Evolutionary conservation across 2,329 filamentous ascomycete genomes (phyloP).

Genomic region (Cytospora piceicola): DNA sequence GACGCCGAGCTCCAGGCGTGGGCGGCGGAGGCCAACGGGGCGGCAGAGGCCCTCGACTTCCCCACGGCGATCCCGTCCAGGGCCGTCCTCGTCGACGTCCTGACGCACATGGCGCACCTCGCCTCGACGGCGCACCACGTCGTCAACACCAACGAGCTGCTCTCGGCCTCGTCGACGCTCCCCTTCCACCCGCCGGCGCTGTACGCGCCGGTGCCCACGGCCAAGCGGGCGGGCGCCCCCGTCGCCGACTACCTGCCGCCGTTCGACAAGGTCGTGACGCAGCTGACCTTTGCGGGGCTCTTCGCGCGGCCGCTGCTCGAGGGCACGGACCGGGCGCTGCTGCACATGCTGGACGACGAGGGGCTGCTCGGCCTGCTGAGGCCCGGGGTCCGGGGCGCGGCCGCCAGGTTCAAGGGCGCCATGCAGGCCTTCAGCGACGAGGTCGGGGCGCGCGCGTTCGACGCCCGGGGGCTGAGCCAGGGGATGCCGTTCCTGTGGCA

Average conservation of each 20-base stretch:
- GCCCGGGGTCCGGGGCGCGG: constrained; percentile 39
- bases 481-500: constrained; percentile 53
- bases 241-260: constrained; percentile 41
- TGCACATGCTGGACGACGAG: constrained; percentile 47
- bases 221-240: constrained; percentile 36
- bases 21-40: constrained; percentile 45
- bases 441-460: constrained; percentile 46
- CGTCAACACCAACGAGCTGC: constrained; percentile 48
- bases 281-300: constrained; percentile 43
- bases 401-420: constrained; percentile 39
- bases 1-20: constrained; percentile 51
- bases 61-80: constrained; percentile 36
- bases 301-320: constrained; percentile 48
- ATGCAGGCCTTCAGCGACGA: constrained; percentile 46
- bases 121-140: constrained; percentile 45
- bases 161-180: constrained; percentile 42
- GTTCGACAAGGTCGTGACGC: constrained; percentile 39
- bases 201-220: constrained; percentile 43
- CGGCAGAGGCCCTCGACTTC: constrained; percentile 47
- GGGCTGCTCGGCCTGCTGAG: constrained; percentile 42
- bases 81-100: constrained; percentile 44
- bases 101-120: constrained; percentile 46
- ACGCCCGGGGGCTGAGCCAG: constrained; percentile 46
- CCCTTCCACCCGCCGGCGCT: constrained; percentile 49
- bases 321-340: constrained; percentile 42